Evolutionary conservation across 2,329 filamentous ascomycete species (phyloP).

Genomic region (Arthrinium puccinioides): DNA sequence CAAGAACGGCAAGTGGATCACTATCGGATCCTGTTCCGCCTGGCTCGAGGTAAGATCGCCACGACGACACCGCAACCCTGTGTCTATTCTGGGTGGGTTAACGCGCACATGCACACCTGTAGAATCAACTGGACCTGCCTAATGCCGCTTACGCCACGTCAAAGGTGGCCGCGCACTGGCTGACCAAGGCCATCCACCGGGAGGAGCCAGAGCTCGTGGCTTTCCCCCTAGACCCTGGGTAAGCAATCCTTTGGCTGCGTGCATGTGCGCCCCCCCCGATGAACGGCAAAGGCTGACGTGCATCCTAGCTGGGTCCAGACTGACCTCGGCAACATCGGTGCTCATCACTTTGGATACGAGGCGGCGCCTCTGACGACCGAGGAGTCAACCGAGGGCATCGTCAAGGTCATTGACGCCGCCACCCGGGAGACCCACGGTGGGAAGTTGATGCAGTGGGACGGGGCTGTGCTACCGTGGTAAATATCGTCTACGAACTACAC

Average conservation of each 20-base stretch:
- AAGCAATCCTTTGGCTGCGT: slow-evolving; percentile 5
- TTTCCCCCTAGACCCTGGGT: slow-evolving; percentile 23
- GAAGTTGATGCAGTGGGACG: slow-evolving; percentile 3
- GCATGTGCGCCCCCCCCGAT: too few relatives aligned
- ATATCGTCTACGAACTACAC: too few relatives aligned
- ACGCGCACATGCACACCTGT: too few relatives aligned
- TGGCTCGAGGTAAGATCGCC: too few relatives aligned
- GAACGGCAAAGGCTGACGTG: too few relatives aligned
- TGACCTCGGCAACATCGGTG: slow-evolving; percentile 28
- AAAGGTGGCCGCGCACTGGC: slow-evolving; percentile 27
- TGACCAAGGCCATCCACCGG: slow-evolving; percentile 18
- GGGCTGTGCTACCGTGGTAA: neutral
- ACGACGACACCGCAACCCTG: too few relatives aligned
- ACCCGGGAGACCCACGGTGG: slow-evolving; percentile 6
- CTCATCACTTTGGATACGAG: slow-evolving; percentile 20
- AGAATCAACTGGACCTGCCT: neutral
- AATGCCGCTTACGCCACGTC: slow-evolving; percentile 31
- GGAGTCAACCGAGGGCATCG: slow-evolving; percentile 24
- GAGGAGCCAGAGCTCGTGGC: slow-evolving; percentile 21
- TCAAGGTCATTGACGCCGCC: slow-evolving; percentile 10
- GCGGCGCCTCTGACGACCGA: slow-evolving; percentile 26
- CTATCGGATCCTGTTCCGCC: too few relatives aligned
- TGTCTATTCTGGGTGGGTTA: too few relatives aligned
- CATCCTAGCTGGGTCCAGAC: slow-evolving; percentile 31
- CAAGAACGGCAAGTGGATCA: too few relatives aligned